Percentiles rank a stretch among this genome's conserved stretches.
Evolutionary conservation across 495 filamentous ascomycete species (phyloP).

Genomic region (Penicillium desertorum): DNA sequence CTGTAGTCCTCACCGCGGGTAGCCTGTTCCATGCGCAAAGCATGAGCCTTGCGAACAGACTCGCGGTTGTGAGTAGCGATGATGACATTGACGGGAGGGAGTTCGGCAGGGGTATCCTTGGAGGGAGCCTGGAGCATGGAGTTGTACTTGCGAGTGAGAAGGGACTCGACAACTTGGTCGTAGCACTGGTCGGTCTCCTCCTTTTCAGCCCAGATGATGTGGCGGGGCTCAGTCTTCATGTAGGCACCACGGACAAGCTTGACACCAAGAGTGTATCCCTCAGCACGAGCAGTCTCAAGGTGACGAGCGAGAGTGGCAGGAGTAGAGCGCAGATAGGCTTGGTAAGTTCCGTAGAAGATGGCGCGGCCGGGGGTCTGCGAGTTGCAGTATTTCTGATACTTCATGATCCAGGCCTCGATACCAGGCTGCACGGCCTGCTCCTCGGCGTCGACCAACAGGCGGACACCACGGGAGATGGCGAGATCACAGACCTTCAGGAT

Average conservation of each 20-base stretch:
- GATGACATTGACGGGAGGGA: conserved; percentile 68
- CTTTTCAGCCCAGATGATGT: conserved; percentile 77
- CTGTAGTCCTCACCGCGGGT: conserved; percentile 38
- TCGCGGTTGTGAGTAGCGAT: conserved; percentile 92
- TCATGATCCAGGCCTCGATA: conserved; percentile 81
- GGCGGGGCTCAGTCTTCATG: conserved; percentile 72
- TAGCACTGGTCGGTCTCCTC: conserved; percentile 74
- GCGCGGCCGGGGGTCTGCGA: conserved; percentile 53
- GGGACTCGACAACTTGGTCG: conserved; percentile 57
- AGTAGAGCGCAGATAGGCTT: conserved; percentile 78
- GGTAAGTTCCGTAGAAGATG: conserved; percentile 75
- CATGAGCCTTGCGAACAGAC: conserved; percentile 70
- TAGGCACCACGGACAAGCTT: conserved; percentile 96
- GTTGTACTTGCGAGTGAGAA: conserved; percentile 57
- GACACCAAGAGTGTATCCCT: conserved; percentile 77
- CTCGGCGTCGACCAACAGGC: conserved; percentile 87
- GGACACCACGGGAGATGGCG: conserved; percentile 66
- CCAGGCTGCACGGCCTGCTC: conserved; percentile 77
- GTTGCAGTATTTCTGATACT: conserved; percentile 81
- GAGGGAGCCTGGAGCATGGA: conserved; percentile 45
- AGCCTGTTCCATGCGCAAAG: conserved; percentile 53
- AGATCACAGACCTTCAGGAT: conserved; percentile 76
- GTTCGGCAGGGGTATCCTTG: conserved; percentile 34
- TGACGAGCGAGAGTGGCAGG: conserved; percentile 64
- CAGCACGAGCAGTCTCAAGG: conserved; percentile 60